Conservation (phyloP, 2,329 filamentous ascomycete genomes). For the Paecilomyces sp. region DNA sequence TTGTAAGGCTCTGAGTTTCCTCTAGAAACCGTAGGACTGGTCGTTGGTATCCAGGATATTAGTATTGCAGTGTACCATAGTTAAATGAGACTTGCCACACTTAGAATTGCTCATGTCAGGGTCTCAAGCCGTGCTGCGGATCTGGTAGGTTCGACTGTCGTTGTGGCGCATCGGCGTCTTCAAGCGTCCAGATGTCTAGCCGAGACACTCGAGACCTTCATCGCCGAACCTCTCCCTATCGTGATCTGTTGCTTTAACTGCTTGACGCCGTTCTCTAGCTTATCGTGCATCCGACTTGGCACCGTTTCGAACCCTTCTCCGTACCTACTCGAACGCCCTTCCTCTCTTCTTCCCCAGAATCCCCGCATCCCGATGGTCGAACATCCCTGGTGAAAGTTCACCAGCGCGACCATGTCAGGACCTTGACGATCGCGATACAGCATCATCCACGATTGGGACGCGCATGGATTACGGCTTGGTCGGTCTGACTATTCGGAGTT, state of each 20-base stretch:
- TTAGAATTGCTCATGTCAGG: no score
- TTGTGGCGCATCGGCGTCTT: no score
- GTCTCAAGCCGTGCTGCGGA: no score
- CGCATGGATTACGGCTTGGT: constrained; percentile 7
- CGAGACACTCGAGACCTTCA: background rate
- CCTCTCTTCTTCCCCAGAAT: background rate
- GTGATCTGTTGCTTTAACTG: background rate
- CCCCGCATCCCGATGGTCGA: background rate
- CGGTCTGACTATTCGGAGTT: constrained; percentile 9
- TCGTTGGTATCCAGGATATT: no score
- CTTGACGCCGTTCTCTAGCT: background rate
- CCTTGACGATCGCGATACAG: background rate
- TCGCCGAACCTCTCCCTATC: background rate
- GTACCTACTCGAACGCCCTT: background rate
- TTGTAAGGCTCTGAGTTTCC: no score
- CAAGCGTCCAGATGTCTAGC: no score
- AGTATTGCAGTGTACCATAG: no score
- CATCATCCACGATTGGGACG: background rate
- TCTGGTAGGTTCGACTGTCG: no score
- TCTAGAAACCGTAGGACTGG: no score
- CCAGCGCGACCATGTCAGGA: background rate
- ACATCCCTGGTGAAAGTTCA: background rate
- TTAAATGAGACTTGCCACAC: no score
- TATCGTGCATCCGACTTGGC: background rate
- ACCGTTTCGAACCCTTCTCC: background rate